Evolutionary conservation across 164 flowering plant species (phyloP), one percentile per base, ranked within the genome.

Genomic region (Kingdonia uniflora): DNA sequence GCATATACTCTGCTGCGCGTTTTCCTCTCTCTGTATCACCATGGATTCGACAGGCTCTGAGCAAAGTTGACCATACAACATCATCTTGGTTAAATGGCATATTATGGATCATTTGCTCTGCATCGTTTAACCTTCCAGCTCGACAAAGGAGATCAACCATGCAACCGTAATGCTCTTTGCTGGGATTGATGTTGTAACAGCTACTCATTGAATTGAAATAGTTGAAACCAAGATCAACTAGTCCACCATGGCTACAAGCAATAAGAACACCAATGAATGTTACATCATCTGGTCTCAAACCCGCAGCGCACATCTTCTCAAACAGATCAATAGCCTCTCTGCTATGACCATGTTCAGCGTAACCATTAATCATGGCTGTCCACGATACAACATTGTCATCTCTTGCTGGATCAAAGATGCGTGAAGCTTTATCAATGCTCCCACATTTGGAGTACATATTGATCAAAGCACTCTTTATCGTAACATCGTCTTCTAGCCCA

Each of bases 361-460:
- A 90, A 23, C 97, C 97, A 65, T 76, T 78, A 33, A 90, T 82
- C 95, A 84, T 90, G 63, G 95, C 82, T 13, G 97, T 90, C 94
- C 90, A 90, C 14, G 88, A 77, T 8, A 90, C 76, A 38, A 84
- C 66, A 66, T 84, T 81, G 46, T 65, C 68, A 60, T 44, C 46
- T 42, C 33, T 57, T 39, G 62, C 60, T 1, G 56, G 51, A 46
- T 71, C 57, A 57, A 87, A 90, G 22, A 80, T 64, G 59, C 52
- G 59, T 38, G 68, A 69, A 41, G 95, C 94, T 50, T 80, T 87
- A 44, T 51, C 55, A 24, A 87, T 71, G 71, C 82, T 76, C 51
- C 95, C 95, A 60, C 97, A 87, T 67, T 87, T 90, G 20, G 79
- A 69, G 53, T 90, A 90, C 97, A 87, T 82, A 60, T 76, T 84